Evolutionary conservation across 2,329 filamentous ascomycete species (phyloP), one percentile per base, ranked within the genome.

Genomic region (Rhynchosporium secalis): DNA sequence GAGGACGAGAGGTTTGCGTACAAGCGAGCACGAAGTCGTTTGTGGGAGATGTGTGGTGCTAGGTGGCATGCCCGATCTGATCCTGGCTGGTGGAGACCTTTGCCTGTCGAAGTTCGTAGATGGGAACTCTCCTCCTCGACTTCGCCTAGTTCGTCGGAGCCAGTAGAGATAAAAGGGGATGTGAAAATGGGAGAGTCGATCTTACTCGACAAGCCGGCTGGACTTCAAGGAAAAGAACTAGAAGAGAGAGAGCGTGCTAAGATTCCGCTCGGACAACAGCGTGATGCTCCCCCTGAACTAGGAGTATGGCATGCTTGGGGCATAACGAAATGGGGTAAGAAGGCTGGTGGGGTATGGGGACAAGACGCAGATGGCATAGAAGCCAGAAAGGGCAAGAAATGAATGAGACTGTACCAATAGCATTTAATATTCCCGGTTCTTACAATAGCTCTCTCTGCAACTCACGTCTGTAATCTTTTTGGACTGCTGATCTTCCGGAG

Each of bases 1-100:
- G 89, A 93, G 72, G 91, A 94, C 73, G 90, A 94, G 74, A 80
- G 85, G 12, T 95, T 95, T 72, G 90, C 90, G 0, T 93, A 92
- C 69, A 91, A 91, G 75, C 81, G 91, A 29, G 91, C 90, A 1
- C 81, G 85, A 48, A 91, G 87, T 67, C 79, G 91, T n/a, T 77
- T 95, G 3, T 95, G 90, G 90, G 90, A 95, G 76, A 85, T 95
- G 72, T 94, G 90, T 74, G 85, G 89, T 20, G 80, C 79, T 43
- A 78, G 82, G 64, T 94, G 90, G 90, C 91, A 91, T 77, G 80
- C 81, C 2, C 77, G 89, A 52, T 78, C 76, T 3, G 83, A 82
- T 3, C 76, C 79, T 6, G 80, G 75, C 7, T 93, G 90, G 89
- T 89, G 87, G 83, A 82, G 82, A 65, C 90, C 90, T 2, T 71